Conservation (phyloP, 202 grass and related monocot species). For the Digitaria exilis region DNA sequence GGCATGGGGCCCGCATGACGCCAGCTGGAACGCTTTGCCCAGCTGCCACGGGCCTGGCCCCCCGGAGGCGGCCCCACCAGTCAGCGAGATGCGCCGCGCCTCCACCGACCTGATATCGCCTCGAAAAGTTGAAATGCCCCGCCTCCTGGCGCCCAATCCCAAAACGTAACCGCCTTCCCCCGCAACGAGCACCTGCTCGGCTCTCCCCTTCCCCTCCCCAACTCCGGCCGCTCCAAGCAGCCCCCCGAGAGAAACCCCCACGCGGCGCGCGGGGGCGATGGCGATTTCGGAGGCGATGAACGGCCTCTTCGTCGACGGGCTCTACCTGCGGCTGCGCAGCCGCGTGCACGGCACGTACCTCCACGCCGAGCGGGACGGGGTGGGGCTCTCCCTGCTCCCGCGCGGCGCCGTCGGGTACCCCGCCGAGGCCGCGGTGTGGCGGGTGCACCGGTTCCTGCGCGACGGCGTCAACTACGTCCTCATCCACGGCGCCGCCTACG, state of each 20-base stretch:
- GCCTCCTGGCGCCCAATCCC: not conserved
- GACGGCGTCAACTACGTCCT: not conserved
- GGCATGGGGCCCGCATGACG: not conserved
- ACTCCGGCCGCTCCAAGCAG: no score
- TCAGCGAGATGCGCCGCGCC: not conserved
- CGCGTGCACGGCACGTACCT: not conserved
- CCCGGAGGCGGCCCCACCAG: not conserved
- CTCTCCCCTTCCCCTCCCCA: not conserved
- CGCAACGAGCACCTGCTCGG: not conserved
- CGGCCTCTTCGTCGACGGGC: not conserved
- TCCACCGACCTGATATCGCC: not conserved
- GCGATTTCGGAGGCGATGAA: no score
- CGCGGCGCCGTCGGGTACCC: not conserved
- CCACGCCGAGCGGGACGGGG: not conserved
- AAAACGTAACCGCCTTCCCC: not conserved
- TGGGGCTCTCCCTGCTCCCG: not conserved
- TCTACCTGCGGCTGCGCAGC: constrained; percentile 21
- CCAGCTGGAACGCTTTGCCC: not conserved
- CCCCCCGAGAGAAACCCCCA: no score
- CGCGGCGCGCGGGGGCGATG: no score
- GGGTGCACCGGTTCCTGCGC: not conserved
- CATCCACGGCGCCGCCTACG: constrained; percentile 33
- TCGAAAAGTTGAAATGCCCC: not conserved
- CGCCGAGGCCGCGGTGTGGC: not conserved
- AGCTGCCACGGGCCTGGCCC: not conserved